phyloP scores from a whole-genome alignment of 2,329 filamentous ascomycete species.

The Hymenoscyphus linearis region DNA sequence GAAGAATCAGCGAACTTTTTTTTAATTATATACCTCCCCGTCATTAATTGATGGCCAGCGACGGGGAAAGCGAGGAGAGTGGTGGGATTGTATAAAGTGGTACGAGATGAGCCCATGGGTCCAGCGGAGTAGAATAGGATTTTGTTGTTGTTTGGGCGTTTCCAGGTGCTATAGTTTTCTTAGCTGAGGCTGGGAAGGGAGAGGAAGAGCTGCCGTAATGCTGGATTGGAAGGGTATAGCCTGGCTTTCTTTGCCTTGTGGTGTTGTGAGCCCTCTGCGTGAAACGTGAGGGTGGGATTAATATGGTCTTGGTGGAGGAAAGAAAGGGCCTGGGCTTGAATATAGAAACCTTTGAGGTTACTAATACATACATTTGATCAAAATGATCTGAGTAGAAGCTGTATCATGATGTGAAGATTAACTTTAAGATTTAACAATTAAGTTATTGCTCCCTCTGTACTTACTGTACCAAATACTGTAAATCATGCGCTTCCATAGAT shows the following conservation, averaged over 20 bases:
- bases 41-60: not conserved
- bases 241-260: not conserved
- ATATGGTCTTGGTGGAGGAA: not conserved
- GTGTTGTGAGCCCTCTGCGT: not conserved
- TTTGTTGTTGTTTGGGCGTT: not conserved
- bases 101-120: not conserved
- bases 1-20: constrained; percentile 15
- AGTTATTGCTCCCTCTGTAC: not conserved
- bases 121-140: not conserved
- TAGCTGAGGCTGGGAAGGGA: not conserved
- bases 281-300: not conserved
- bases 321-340: not conserved
- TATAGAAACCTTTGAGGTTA: constrained; percentile 1
- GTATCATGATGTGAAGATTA: not conserved
- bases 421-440: not conserved
- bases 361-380: not conserved
- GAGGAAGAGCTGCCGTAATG: not conserved
- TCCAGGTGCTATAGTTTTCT: not conserved
- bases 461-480: too few relatives aligned
- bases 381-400: not conserved
- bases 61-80: not conserved
- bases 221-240: not conserved
- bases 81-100: constrained; percentile 2
- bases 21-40: constrained; percentile 26
- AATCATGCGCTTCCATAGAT: too few relatives aligned